Conservation (phyloP, 2,329 filamentous ascomycete species). For the Alternaria longipes region DNA sequence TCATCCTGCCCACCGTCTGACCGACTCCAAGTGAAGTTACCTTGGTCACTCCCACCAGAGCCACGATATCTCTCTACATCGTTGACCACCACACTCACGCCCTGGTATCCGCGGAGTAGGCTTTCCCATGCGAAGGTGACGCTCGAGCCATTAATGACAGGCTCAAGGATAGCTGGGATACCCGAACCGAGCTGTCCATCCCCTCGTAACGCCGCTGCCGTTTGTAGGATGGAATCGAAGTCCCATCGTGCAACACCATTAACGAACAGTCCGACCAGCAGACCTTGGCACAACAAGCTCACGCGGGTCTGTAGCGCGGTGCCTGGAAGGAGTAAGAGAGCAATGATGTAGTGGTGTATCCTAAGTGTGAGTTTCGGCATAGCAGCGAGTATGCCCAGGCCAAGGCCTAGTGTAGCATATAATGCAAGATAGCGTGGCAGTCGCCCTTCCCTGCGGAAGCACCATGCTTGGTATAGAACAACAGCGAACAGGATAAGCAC, state of each 20-base stretch:
- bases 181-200: conserved; percentile 63
- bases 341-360: conserved; percentile 90
- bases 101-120: conserved; percentile 66
- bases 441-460: conserved; percentile 45
- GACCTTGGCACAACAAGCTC: conserved; percentile 85
- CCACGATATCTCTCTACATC: conserved; percentile 83
- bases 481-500: conserved; percentile 39
- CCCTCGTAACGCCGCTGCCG: conserved; percentile 72
- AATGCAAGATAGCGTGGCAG: conserved; percentile 79
- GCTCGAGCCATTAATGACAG: conserved; percentile 56
- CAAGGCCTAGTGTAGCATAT: conserved; percentile 77
- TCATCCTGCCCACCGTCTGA: conserved; percentile 43
- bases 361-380: conserved; percentile 87
- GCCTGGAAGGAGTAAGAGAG: conserved; percentile 85
- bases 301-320: conserved; percentile 88
- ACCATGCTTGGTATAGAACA: conserved; percentile 45
- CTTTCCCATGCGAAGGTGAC: conserved; percentile 56
- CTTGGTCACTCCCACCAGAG: conserved; percentile 65
- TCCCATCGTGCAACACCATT: conserved; percentile 95
- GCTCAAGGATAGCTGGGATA: conserved; percentile 59
- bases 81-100: conserved; percentile 84
- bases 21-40: conserved; percentile 67
- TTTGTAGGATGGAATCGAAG: conserved; percentile 88
- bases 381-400: conserved; percentile 77
- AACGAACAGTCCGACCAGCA: conserved; percentile 89